Conservation (phyloP, 2,329 filamentous ascomycete species). For the Penicillium capsulatum region DNA sequence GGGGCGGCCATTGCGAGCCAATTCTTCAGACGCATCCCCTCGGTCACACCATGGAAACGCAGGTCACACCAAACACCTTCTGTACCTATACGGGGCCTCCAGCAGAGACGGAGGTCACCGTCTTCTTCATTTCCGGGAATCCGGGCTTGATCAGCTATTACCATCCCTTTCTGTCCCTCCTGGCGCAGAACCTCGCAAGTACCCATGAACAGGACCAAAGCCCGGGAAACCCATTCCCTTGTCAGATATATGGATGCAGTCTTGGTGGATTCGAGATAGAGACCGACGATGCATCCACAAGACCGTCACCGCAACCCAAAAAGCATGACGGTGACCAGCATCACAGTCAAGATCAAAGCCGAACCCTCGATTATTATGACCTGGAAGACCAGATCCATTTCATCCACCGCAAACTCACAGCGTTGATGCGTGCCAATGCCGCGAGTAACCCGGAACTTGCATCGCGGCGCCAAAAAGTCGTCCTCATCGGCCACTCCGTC, state of each 20-base stretch:
- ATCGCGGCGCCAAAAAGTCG: conserved; percentile 40
- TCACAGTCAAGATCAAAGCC: background rate
- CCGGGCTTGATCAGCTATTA: conserved; percentile 50
- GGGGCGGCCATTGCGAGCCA: background rate
- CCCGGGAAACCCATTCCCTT: conserved; percentile 7
- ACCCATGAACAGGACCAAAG: background rate
- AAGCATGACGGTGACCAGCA: too few species aligned
- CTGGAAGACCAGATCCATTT: conserved; percentile 51
- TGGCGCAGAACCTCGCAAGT: conserved; percentile 26
- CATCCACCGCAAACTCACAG: conserved; percentile 42
- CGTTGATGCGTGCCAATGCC: conserved; percentile 28
- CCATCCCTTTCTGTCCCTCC: conserved; percentile 40
- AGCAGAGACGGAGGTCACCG: conserved; percentile 19
- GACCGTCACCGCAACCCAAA: background rate
- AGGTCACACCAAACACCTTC: conserved; percentile 33
- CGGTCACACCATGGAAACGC: conserved; percentile 15
- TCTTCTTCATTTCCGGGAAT: conserved; percentile 51
- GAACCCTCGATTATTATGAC: conserved; percentile 25
- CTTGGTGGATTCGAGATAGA: conserved; percentile 34
- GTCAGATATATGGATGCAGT: conserved; percentile 34
- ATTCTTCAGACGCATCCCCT: background rate
- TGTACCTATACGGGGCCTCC: conserved; percentile 21
- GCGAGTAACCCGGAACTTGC: background rate
- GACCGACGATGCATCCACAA: background rate
- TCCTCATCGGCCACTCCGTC: conserved; percentile 70